Percentiles rank a stretch among this genome's conserved stretches.
Evolutionary conservation across 2,329 filamentous ascomycete genomes (phyloP).

Genomic region (Penicillium hordei): DNA sequence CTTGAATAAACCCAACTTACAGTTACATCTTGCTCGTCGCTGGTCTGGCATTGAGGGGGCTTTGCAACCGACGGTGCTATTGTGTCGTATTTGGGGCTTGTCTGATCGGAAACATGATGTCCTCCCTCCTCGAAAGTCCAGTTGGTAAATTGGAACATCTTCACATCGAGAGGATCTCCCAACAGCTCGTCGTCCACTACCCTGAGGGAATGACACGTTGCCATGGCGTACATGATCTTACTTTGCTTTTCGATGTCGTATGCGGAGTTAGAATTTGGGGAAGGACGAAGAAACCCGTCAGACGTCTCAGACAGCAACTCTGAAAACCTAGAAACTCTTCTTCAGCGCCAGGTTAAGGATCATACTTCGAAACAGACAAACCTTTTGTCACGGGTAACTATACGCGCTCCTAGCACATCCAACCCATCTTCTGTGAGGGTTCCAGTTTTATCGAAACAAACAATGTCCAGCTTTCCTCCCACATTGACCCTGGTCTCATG

Average conservation of each 20-base stretch:
- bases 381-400: conserved; percentile 63
- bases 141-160: conserved; percentile 96
- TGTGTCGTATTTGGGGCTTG: conserved; percentile 74
- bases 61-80: conserved; percentile 76
- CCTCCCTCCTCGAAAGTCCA: conserved; percentile 88
- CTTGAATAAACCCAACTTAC: conserved; percentile 16
- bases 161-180: conserved; percentile 90
- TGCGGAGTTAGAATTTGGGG: conserved; percentile 57
- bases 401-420: conserved; percentile 84
- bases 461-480: conserved; percentile 89
- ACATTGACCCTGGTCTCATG: conserved; percentile 71
- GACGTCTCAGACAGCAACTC: conserved; percentile 66
- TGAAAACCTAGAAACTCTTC: conserved; percentile 57
- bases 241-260: conserved; percentile 62
- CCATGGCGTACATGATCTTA: conserved; percentile 88
- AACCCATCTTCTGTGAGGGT: conserved; percentile 94
- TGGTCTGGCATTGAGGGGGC: conserved; percentile 58
- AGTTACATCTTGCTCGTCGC: conserved; percentile 19
- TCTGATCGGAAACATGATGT: conserved; percentile 62
- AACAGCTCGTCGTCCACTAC: conserved; percentile 84
- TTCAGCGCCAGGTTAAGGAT: conserved; percentile 13
- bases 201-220: conserved; percentile 90
- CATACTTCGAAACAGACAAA: conserved; percentile 18
- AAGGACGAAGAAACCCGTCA: conserved; percentile 56
- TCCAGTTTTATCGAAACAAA: conserved; percentile 99